Evolutionary conservation across 2,329 filamentous ascomycete species (phyloP).

Genomic region (Diaporthe velutina): DNA sequence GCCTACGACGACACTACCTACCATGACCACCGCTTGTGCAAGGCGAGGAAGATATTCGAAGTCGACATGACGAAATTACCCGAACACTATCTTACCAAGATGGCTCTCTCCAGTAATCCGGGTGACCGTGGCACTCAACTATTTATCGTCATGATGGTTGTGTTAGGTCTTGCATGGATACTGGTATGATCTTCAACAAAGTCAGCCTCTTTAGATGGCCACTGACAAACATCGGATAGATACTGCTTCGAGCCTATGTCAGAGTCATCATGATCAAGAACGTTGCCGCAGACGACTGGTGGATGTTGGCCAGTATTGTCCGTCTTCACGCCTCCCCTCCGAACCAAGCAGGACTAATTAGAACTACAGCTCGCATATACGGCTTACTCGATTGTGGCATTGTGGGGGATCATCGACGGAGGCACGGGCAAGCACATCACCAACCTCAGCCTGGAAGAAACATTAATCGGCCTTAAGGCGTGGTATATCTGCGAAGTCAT

Average conservation of each 20-base stretch:
- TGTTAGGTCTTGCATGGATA: constrained; percentile 28
- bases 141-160: constrained; percentile 21
- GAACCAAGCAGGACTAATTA: constrained; percentile 18
- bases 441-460: constrained; percentile 42
- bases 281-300: constrained; percentile 60
- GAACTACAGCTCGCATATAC: constrained; percentile 51
- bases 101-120: neutral
- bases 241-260: constrained; percentile 59
- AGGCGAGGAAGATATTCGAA: constrained; percentile 1
- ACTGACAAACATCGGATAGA: constrained; percentile 32
- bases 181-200: neutral
- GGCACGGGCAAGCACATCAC: constrained; percentile 47
- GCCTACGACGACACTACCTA: neutral
- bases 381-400: constrained; percentile 48
- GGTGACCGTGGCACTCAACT: constrained; percentile 20
- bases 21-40: constrained; percentile 8
- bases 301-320: constrained; percentile 62
- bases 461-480: constrained; percentile 47
- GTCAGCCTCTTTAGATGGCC: too few species aligned
- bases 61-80: constrained; percentile 20
- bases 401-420: constrained; percentile 49
- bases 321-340: neutral
- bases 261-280: constrained; percentile 57
- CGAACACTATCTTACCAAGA: constrained; percentile 20
- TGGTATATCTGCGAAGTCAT: constrained; percentile 57